These are phyloP conservation scores for Saraca asoca DNA, from an alignment of 331 rosid species.

Conservation along the genomic window DNA sequence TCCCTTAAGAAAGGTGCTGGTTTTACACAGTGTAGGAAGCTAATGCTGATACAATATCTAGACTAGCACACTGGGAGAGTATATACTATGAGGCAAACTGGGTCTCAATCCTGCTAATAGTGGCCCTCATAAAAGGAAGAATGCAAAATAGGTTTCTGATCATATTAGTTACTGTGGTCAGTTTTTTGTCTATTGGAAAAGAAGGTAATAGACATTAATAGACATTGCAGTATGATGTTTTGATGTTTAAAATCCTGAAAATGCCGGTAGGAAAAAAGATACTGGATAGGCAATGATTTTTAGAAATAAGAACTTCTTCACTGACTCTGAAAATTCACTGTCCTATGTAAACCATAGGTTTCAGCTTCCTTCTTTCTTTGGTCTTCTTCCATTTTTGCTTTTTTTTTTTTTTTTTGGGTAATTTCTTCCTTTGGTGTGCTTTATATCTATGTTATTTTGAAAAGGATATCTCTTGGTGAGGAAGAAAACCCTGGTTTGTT, in stretches of 20 bases:
- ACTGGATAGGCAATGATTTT: not conserved
- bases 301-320: constrained; percentile 10
- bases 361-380: constrained; percentile 5
- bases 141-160: not conserved
- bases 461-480: constrained; percentile 16
- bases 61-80: not conserved
- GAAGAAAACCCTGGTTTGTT: constrained; percentile 21
- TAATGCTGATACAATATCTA: not conserved
- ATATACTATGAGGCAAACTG: not conserved
- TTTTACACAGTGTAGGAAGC: not conserved
- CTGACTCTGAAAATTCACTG: constrained; percentile 16
- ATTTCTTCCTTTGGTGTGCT: too few relatives aligned
- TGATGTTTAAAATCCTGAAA: constrained; percentile 16
- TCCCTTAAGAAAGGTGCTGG: not conserved
- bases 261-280: not conserved
- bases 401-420: not conserved
- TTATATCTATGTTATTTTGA: too few relatives aligned
- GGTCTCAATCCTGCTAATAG: not conserved
- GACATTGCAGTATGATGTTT: constrained; percentile 1
- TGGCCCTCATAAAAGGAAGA: not conserved
- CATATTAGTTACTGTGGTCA: not conserved
- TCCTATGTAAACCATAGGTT: constrained; percentile 1
- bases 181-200: constrained; percentile 8
- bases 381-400: not conserved
- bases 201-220: constrained; percentile 11